Conservation (phyloP, 139 green algal species). For the Edaphochlamys debaryana region DNA sequence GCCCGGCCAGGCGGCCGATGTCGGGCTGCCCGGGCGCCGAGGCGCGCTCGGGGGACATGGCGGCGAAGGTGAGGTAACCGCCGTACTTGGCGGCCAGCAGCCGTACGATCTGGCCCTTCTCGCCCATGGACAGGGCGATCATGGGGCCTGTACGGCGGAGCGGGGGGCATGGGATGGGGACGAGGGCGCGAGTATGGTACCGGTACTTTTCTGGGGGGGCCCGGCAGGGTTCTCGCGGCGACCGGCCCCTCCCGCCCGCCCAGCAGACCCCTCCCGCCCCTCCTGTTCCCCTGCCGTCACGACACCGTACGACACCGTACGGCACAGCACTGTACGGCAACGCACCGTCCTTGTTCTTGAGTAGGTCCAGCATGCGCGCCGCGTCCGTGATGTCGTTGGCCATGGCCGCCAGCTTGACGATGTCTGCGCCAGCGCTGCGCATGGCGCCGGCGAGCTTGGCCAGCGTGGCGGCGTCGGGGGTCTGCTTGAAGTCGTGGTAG, state of each 20-base stretch:
- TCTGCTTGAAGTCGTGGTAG: constrained; percentile 90
- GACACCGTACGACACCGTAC: too few relatives aligned
- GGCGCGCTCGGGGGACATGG: constrained; percentile 73
- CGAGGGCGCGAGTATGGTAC: too few relatives aligned
- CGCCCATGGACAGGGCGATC: constrained; percentile 95
- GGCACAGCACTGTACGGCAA: too few relatives aligned
- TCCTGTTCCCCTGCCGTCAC: too few relatives aligned
- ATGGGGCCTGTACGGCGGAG: constrained; percentile 65
- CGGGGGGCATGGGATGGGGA: not conserved
- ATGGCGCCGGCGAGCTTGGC: constrained; percentile 55
- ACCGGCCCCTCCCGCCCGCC: too few relatives aligned
- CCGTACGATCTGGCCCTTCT: constrained; percentile 83
- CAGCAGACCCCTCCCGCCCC: too few relatives aligned
- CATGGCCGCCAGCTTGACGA: constrained; percentile 81
- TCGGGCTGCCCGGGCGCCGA: constrained; percentile 82
- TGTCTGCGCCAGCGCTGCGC: constrained; percentile 17
- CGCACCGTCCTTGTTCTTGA: constrained; percentile 57
- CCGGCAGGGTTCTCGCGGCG: too few relatives aligned
- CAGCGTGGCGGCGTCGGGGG: constrained; percentile 76
- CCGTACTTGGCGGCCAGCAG: constrained; percentile 96
- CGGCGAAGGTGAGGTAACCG: constrained; percentile 94
- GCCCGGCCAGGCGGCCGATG: constrained; percentile 24
- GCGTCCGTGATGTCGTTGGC: constrained; percentile 87
- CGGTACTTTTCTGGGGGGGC: too few relatives aligned
- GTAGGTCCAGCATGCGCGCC: constrained; percentile 77